Evolutionary conservation across 2,329 filamentous ascomycete genomes (phyloP), one percentile per base, ranked within the genome.

Genomic region (Xylariales sp.): DNA sequence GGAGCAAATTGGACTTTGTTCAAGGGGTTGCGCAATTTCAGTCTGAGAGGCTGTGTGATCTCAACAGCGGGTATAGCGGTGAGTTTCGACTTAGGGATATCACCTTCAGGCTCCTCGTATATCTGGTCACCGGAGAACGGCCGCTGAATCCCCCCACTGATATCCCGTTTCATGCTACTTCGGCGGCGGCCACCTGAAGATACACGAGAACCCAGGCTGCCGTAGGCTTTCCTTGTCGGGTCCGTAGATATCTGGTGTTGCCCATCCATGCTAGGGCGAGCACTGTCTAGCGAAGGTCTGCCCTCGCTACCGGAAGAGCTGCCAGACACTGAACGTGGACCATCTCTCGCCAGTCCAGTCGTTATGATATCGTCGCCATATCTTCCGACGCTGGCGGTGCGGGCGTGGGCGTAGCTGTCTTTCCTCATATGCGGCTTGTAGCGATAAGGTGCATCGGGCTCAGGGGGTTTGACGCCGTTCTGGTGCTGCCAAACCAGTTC

Each of bases 71-170:
- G 38, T 20, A 47, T 31, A 43, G 48, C 19, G 42, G 48, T 56
- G 45, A 57, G 49, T 51, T 53, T 43, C 44, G 49, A 51, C 11
- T 56, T 54, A 3, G 58, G 42, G 40, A 59, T 51, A 21, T 59
- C 51, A n/a, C 53, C 70, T 54, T 86, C 80, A 1, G 88, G 86
- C 58, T 96, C 91, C 61, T 96, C 90, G 73, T 88, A 96, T 46
- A 96, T 90, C 56, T 87, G 82, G 57, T 89, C 84, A 24, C 82
- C 79, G 2, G 82, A 84, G 58, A 88, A 89, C 2, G 81, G 76
- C 40, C 72, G 77, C 51, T 76, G 69, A 44, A 82, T 65, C 55
- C 85, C 81, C 15, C 82, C 83, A 57, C 83, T 88, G 54, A 82
- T 75, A 50, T 86, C 85, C 46, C 85, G 75, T 61, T 78, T 82